A percentile compares a stretch with the other conserved stretches of the same genome.
phyloP scores from a whole-genome alignment of 2,329 filamentous ascomycete genomes.

The Beauveria brongniartii region DNA sequence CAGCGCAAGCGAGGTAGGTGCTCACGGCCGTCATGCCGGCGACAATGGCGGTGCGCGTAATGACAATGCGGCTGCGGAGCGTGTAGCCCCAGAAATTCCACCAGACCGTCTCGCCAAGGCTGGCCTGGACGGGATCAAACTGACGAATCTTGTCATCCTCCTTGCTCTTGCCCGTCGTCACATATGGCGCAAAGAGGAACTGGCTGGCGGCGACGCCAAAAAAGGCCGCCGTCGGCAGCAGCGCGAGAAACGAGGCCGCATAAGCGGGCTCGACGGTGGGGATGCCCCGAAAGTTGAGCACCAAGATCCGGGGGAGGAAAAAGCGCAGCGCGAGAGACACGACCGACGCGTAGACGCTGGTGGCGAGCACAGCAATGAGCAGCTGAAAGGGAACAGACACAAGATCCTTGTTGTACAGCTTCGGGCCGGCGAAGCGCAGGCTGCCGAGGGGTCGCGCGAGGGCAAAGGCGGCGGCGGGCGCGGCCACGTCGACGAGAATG shows the following conservation, averaged over 20 bases:
- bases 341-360: slow-evolving; percentile 65
- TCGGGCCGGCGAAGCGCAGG: slow-evolving; percentile 45
- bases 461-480: slow-evolving; percentile 65
- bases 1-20: slow-evolving; percentile 56
- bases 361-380: slow-evolving; percentile 60
- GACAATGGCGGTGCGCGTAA: slow-evolving; percentile 55
- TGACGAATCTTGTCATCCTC: slow-evolving; percentile 40
- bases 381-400: slow-evolving; percentile 55
- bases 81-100: slow-evolving; percentile 67
- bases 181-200: slow-evolving; percentile 69
- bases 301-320: slow-evolving; percentile 63
- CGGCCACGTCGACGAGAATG: slow-evolving; percentile 59
- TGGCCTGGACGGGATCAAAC: slow-evolving; percentile 59
- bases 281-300: slow-evolving; percentile 66
- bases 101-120: slow-evolving; percentile 59
- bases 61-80: slow-evolving; percentile 52
- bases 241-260: slow-evolving; percentile 49
- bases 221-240: slow-evolving; percentile 49
- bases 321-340: slow-evolving; percentile 62
- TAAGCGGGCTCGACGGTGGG: slow-evolving; percentile 61
- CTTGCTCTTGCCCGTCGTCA: slow-evolving; percentile 40
- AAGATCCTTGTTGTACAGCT: slow-evolving; percentile 55
- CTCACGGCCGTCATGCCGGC: slow-evolving; percentile 48
- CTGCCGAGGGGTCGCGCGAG: slow-evolving; percentile 61
- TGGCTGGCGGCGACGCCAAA: slow-evolving; percentile 63